A percentile compares a stretch with the other conserved stretches of the same genome.
phyloP scores from a whole-genome alignment of 2,329 filamentous ascomycete species.

The Hypomyces rosellus region DNA sequence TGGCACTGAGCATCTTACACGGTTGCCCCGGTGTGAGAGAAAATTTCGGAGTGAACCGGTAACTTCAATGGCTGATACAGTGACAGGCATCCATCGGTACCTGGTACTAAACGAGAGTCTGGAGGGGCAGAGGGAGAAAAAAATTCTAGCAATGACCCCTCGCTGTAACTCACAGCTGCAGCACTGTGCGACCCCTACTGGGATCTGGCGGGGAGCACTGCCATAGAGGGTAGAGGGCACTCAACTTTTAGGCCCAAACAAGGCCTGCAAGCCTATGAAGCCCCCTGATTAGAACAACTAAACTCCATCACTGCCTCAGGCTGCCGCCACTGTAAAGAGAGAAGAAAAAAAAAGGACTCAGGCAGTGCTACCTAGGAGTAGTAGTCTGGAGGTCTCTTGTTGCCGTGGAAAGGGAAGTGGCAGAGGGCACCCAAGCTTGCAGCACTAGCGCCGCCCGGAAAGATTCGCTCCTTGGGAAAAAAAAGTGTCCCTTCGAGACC shows the following conservation, averaged over 20 bases:
- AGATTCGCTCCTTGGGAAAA: constrained; percentile 27
- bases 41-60: constrained; percentile 31
- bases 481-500: constrained; percentile 41
- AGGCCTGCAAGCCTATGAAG: neutral
- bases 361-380: too few species aligned
- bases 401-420: constrained; percentile 23
- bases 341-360: too few species aligned
- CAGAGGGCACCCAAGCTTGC: constrained; percentile 9
- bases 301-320: constrained; percentile 23
- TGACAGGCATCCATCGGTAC: neutral
- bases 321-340: constrained; percentile 17
- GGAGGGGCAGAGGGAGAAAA: neutral
- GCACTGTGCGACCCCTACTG: too few species aligned
- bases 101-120: constrained; percentile 6
- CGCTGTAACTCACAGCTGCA: too few species aligned
- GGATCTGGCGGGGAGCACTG: too few species aligned
- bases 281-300: neutral
- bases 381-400: constrained; percentile 13
- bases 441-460: constrained; percentile 33
- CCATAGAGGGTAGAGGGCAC: neutral
- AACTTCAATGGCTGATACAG: constrained; percentile 16
- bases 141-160: neutral
- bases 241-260: neutral
- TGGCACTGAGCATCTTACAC: neutral
- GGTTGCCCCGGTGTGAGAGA: constrained; percentile 21